Percentiles rank a stretch among this genome's conserved stretches.
Evolutionary conservation across 371 early-diverging fungal genomes (phyloP).

Genomic region (Mucor irregularis): DNA sequence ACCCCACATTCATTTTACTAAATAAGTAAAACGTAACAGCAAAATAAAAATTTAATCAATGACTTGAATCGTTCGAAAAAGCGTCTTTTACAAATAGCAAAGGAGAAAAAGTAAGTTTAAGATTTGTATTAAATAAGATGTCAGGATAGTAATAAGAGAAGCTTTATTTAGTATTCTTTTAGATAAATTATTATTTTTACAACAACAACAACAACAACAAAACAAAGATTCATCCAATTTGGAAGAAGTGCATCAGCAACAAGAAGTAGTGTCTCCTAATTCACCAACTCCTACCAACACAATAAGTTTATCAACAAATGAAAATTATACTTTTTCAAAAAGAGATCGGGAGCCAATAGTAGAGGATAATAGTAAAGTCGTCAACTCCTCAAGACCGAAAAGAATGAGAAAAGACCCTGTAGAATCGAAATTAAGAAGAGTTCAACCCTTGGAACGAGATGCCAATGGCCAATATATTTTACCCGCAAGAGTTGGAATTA

Average conservation of each 20-base stretch:
- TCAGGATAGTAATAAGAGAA: conserved; percentile 41
- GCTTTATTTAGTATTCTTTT: not conserved
- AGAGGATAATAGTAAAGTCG: no score
- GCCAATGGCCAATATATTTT: conserved; percentile 47
- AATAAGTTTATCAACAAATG: no score
- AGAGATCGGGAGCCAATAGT: not conserved
- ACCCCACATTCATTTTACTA: not conserved
- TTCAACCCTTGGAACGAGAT: not conserved
- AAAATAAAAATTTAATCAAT: conserved; percentile 48
- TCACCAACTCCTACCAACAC: not conserved
- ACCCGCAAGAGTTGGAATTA: conserved; percentile 77
- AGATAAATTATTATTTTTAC: conserved; percentile 1
- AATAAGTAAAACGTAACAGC: conserved; percentile 18
- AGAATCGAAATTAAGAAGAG: not conserved
- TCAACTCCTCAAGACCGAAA: not conserved
- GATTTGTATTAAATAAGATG: conserved; percentile 58
- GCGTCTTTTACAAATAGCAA: conserved; percentile 47
- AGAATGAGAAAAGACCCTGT: not conserved
- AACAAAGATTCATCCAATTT: no score
- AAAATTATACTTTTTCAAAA: no score
- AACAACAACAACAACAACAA: no score
- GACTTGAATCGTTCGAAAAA: conserved; percentile 46
- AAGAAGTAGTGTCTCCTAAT: not conserved
- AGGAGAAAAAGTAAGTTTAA: conserved; percentile 62
- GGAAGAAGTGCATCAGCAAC: not conserved